Conservation (phyloP, 805 yeast genomes). For the Metschnikowia baotianmanensis region DNA sequence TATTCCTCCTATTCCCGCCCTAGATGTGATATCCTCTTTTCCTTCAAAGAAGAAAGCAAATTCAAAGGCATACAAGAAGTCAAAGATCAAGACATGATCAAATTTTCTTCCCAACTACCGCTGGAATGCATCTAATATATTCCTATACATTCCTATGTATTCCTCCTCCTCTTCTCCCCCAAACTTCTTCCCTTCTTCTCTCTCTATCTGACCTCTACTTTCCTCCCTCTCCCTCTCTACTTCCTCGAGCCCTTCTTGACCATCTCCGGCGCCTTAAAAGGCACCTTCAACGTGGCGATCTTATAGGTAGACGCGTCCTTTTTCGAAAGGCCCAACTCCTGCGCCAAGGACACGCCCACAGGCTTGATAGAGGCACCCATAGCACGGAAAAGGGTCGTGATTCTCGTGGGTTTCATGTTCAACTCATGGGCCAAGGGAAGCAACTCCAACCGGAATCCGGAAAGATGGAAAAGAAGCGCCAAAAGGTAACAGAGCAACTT, state of each 20-base stretch:
- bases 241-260: constrained; percentile 50
- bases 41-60: no score
- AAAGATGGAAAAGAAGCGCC: constrained; percentile 70
- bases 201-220: no score
- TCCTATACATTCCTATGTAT: no score
- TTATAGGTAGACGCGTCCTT: constrained; percentile 61
- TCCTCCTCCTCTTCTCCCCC: no score
- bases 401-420: constrained; percentile 71
- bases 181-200: no score
- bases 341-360: constrained; percentile 71
- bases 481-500: constrained; percentile 78
- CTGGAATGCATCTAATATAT: no score
- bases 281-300: constrained; percentile 81
- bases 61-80: no score
- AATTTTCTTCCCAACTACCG: no score
- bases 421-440: constrained; percentile 84
- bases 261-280: constrained; percentile 85
- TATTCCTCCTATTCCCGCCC: no score
- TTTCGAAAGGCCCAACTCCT: constrained; percentile 66
- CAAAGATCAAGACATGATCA: no score
- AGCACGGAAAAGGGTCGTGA: constrained; percentile 67
- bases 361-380: constrained; percentile 79
- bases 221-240: background rate
- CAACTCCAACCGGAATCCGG: constrained; percentile 70
- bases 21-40: no score